Conservation (phyloP, 2,329 filamentous ascomycete genomes). For the Fragosphaeria purpurea region DNA sequence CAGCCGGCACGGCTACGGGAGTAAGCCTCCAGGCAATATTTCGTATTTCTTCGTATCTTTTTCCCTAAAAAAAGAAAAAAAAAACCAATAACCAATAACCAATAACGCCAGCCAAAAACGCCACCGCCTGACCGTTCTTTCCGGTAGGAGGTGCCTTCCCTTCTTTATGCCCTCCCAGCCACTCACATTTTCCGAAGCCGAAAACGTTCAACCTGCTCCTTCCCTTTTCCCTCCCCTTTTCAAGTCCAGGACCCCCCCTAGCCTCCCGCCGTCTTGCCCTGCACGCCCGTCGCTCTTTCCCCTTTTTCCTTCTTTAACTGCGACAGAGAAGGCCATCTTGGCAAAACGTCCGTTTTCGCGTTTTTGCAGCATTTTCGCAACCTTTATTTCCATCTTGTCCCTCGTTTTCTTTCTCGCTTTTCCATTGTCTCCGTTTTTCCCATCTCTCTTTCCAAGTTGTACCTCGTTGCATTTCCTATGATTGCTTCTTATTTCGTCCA, state of each 20-base stretch:
- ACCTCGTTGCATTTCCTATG: not conserved
- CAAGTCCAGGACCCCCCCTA: not conserved
- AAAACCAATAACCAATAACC: no score
- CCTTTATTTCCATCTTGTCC: not conserved
- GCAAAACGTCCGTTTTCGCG: no score
- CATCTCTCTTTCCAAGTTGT: not conserved
- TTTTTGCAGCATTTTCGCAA: not conserved
- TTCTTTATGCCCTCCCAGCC: not conserved
- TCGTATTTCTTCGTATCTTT: no score
- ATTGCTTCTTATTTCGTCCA: no score
- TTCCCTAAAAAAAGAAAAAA: no score
- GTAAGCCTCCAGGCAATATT: no score
- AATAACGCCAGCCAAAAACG: not conserved
- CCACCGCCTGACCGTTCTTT: constrained; percentile 1
- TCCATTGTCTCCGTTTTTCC: not conserved
- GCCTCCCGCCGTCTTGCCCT: not conserved
- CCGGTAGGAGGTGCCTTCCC: not conserved
- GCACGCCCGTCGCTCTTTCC: not conserved
- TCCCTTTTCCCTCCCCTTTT: not conserved
- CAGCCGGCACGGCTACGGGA: no score
- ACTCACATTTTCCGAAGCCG: not conserved
- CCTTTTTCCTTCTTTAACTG: not conserved
- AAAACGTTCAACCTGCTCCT: constrained; percentile 2
- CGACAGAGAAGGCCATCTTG: no score
- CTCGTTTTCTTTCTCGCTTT: not conserved